These are phyloP conservation scores for Infundibulicybe gibba DNA, from an alignment of 768 basidiomycete genomes.

Conservation along the genomic window DNA sequence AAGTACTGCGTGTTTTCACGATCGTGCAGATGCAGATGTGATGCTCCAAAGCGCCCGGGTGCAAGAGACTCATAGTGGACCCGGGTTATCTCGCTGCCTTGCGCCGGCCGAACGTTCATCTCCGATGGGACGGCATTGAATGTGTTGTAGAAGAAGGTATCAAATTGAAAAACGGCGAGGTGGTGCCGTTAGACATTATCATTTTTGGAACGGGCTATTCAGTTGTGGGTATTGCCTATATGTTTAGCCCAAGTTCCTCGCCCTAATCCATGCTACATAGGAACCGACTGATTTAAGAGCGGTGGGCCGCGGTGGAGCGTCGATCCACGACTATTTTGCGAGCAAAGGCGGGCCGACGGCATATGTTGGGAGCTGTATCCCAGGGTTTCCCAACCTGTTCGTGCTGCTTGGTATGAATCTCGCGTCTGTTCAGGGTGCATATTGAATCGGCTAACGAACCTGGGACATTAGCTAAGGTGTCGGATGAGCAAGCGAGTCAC, in stretches of 20 bases:
- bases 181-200: conserved; percentile 52
- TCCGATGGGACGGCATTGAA: conserved; percentile 48
- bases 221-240: conserved; percentile 17
- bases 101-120: conserved; percentile 46
- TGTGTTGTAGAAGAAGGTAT: conserved; percentile 46
- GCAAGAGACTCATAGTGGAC: conserved; percentile 62
- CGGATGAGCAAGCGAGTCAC: no score
- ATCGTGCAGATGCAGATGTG: neutral
- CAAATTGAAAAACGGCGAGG: conserved; percentile 41
- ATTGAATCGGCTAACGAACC: neutral
- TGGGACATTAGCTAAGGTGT: neutral
- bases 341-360: conserved; percentile 47
- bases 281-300: conserved; percentile 31
- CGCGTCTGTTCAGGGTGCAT: neutral
- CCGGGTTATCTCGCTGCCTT: conserved; percentile 53
- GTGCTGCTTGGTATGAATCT: conserved; percentile 36
- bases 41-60: conserved; percentile 43
- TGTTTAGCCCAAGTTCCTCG: neutral
- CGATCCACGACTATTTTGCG: conserved; percentile 41
- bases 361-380: conserved; percentile 49
- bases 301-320: conserved; percentile 37
- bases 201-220: conserved; percentile 56
- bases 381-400: conserved; percentile 56
- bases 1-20: conserved; percentile 12
- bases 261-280: conserved; percentile 17